Base-by-base conservation (phyloP, 1,284 basidiomycete species). In the Ustilago trichophora region DNA sequence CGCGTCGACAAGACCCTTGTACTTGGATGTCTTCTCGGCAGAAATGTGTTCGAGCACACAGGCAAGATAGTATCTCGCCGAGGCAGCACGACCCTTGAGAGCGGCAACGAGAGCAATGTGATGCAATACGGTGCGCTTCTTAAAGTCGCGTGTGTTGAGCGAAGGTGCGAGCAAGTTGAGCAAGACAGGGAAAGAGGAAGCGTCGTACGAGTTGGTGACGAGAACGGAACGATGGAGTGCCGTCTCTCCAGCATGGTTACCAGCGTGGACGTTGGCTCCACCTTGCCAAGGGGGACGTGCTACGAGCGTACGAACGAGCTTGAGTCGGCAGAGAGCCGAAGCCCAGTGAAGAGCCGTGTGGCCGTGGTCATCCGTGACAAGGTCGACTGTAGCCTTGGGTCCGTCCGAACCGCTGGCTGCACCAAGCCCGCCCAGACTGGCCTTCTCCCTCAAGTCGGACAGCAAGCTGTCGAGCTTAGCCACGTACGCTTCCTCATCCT, bases 341-440 rank as follows among this genome's bases (percentile, higher is more conserved):
- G 96, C 94, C 79, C 97, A 88, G 81, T 99, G 96, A 24, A 99
- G 85, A 6, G 95, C 90, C 0, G 93, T 93, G 82, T 99, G 95
- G 0, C 93, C 92, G 76, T 94, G 90, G 67, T 97, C 92, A 77
- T 99, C 96, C 32, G 77, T 78, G 41, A 80, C 70, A 21, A 89
- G 82, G 51, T 89, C 86, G 4, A 91, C 80, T 4, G 91, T 85
- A 3, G 84, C 77, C 16, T 77, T 75, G 0, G 90, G 86, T 66
- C 91, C 89, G 59, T 91, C 90, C 22, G 85, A 85, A 66, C 88
- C 85, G 65, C 86, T 88, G 48, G 91, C 87, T 49, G 91, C 87
- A 24, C 86, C 84, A 9, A 87, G 85, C 21, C 72, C 69, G 26
- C 68, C 72, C 3, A 74, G 55, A 29, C 69, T 72, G 12, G 62